Evolutionary conservation across 805 yeast genomes (phyloP), one percentile per base, ranked within the genome.

Genomic region (Zygotorulaspora sp.): DNA sequence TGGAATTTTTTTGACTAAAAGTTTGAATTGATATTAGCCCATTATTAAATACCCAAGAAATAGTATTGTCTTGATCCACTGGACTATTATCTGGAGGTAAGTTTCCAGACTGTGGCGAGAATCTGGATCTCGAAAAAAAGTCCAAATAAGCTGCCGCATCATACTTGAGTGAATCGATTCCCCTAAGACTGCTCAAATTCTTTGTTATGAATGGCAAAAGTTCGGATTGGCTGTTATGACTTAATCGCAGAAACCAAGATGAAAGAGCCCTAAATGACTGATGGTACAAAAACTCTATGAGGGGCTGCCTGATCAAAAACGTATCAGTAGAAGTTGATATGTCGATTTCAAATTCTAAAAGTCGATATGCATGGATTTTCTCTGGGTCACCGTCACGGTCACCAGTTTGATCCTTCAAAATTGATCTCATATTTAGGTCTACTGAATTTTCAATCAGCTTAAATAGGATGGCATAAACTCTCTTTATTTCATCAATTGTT

Each of bases 401-500:
- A 15, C 30, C 30, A 2, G 12, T 27, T 10, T 8, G 31, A 10
- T 42, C 27, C 11, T 32, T 31, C 3, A 31, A 30, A 21, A 35
- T 40, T 9, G 46, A 40, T 30, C 44, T 41, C 22, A 48, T 44
- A n/a, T 50, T 40, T 17, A 62, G 46, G 48, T 83, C 88, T 35
- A 72, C 68, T 2, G 86, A 76, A 52, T 78, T 80, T 52, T 83
- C 85, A 38, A 86, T 81, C 49, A 79, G 81, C 49, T 80, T 80
- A 65, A 87, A 83, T 1, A 88, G 81, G 55, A 87, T 83, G 2
- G 84, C 95, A 65, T 87, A 84, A 2, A 86, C 85, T 32, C 88
- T 68, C 50, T 79, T 81, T 56, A 72, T 82, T 49, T 87, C 95
- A 34, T 83, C 92, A 13, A 72, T 70, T 3, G 84, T 82, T 54